A percentile compares a stretch with the other conserved stretches of the same genome.
Evolutionary conservation across 305 asterid species (phyloP).

Genomic region (Fraxinus albicans): DNA sequence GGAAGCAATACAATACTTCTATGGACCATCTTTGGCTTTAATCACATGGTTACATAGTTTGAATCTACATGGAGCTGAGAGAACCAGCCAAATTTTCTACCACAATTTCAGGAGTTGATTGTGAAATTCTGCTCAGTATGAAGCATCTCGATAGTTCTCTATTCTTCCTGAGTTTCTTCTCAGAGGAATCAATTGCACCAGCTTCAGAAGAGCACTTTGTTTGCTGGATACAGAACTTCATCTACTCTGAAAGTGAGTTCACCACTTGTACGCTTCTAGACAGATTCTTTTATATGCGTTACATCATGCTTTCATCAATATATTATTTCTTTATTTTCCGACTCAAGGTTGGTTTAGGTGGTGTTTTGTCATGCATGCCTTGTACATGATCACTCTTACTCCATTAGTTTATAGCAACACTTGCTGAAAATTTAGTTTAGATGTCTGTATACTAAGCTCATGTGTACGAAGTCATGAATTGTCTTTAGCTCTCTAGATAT

Average conservation of each 20-base stretch:
- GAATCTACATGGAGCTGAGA: neutral
- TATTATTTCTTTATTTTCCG: neutral
- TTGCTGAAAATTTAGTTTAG: neutral
- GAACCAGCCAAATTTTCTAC: neutral
- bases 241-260: neutral
- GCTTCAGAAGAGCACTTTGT: neutral
- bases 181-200: neutral
- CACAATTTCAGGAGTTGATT: neutral
- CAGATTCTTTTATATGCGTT: neutral
- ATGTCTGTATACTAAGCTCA: neutral
- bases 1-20: neutral
- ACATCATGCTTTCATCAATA: neutral
- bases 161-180: neutral
- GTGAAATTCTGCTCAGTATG: neutral
- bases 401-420: neutral
- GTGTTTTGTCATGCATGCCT: neutral
- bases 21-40: neutral
- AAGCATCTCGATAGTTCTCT: neutral
- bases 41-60: neutral
- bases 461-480: neutral
- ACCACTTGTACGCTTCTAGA: neutral
- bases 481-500: neutral
- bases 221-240: neutral
- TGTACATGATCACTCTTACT: neutral
- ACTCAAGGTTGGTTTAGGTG: neutral